phyloP scores from a whole-genome alignment of 2,329 filamentous ascomycete species.

The Botrytis fragariae region DNA sequence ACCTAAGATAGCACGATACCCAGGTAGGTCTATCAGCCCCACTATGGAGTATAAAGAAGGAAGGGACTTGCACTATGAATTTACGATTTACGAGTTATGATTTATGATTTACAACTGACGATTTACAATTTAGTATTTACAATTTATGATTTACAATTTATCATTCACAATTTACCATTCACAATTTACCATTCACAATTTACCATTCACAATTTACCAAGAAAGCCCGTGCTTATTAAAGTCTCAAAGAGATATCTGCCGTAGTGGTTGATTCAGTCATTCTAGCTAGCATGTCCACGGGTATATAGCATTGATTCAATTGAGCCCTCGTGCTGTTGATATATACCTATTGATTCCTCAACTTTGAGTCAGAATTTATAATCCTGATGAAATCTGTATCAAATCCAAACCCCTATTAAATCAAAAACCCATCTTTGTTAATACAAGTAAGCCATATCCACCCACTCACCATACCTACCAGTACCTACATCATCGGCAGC shows the following conservation, averaged over 20 bases:
- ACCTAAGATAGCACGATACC: background rate
- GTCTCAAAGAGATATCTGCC: background rate
- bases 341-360: background rate
- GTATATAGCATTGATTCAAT: background rate
- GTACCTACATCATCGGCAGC: background rate
- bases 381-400: background rate
- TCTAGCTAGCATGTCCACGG: background rate
- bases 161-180: no score
- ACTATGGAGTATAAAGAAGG: background rate
- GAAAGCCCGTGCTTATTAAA: background rate
- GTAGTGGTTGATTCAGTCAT: background rate
- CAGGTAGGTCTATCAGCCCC: constrained; percentile 2
- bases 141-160: no score
- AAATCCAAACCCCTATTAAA: background rate
- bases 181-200: no score
- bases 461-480: background rate
- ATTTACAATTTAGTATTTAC: no score
- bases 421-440: background rate
- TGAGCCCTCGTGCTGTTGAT: background rate
- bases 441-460: background rate
- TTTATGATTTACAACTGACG: no score
- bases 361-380: background rate
- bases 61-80: background rate
- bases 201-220: no score
- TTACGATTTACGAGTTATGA: no score